Evolutionary conservation across 495 filamentous ascomycete species (phyloP).

Genomic region (Podospora sp.): DNA sequence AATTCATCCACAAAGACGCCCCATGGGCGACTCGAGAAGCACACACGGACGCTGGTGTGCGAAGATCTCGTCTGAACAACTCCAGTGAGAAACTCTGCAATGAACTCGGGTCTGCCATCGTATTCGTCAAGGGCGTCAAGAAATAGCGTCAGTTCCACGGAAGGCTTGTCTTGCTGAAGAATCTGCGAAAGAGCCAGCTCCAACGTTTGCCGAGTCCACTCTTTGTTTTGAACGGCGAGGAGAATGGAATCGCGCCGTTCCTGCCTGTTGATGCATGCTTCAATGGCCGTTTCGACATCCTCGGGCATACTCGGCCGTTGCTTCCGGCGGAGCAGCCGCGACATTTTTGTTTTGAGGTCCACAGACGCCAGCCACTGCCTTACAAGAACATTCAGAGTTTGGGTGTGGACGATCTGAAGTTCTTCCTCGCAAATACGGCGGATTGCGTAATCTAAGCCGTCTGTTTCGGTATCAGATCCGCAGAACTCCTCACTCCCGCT

Average conservation of each 20-base stretch:
- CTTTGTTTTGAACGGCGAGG: too few relatives aligned
- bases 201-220: not conserved
- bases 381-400: too few relatives aligned
- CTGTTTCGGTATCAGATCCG: too few relatives aligned
- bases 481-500: too few relatives aligned
- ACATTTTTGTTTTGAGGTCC: too few relatives aligned
- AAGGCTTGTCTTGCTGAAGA: not conserved
- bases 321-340: too few relatives aligned
- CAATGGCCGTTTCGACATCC: too few relatives aligned
- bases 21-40: conserved; percentile 1
- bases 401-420: too few relatives aligned
- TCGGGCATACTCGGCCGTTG: too few relatives aligned
- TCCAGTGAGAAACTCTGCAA: not conserved
- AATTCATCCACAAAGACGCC: not conserved
- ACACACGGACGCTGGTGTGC: not conserved
- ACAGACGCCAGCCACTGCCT: too few relatives aligned
- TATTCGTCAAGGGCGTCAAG: conserved; percentile 33
- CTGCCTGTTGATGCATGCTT: not conserved
- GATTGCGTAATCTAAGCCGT: too few relatives aligned
- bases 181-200: not conserved
- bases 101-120: conserved; percentile 13
- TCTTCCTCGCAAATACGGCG: too few relatives aligned
- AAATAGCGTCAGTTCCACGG: conserved; percentile 17
- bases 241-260: not conserved
- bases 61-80: not conserved